phyloP scores from a whole-genome alignment of 306 rosid species.

The Hippophae gyantsensis region DNA sequence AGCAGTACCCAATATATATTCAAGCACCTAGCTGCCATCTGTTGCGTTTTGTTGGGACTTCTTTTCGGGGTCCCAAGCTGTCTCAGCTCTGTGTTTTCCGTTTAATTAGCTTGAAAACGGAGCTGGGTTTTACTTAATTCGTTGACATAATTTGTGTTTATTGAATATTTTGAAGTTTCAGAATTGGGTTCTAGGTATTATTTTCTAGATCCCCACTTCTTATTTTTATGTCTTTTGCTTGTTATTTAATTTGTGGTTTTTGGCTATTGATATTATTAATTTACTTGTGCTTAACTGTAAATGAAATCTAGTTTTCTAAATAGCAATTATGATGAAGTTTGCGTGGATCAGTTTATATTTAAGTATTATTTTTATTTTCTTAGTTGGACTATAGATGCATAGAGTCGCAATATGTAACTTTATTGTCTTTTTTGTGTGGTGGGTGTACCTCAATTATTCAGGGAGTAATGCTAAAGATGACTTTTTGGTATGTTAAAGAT shows the following conservation, averaged over 20 bases:
- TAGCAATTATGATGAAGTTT: conserved; percentile 3
- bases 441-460: background rate
- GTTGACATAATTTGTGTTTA: conserved; percentile 35
- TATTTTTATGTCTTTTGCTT: conserved; percentile 3
- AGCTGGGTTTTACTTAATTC: conserved; percentile 36
- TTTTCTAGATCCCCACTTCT: conserved; percentile 34
- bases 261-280: conserved; percentile 7
- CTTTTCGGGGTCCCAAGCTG: background rate
- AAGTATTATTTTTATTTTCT: background rate
- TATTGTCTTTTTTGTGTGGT: background rate
- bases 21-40: conserved; percentile 2
- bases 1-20: conserved; percentile 18
- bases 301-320: conserved; percentile 6
- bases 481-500: background rate
- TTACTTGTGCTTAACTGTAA: conserved; percentile 13
- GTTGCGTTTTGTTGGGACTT: background rate
- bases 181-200: conserved; percentile 48
- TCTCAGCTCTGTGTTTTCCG: conserved; percentile 11
- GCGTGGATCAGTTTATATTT: conserved; percentile 26
- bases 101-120: conserved; percentile 17
- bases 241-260: conserved; percentile 9
- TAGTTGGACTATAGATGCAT: background rate
- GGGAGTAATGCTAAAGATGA: background rate
- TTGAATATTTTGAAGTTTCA: conserved; percentile 23
- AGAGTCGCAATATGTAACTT: background rate